Conservation (phyloP, 305 asterid genomes). For the Solanum chacoense region DNA sequence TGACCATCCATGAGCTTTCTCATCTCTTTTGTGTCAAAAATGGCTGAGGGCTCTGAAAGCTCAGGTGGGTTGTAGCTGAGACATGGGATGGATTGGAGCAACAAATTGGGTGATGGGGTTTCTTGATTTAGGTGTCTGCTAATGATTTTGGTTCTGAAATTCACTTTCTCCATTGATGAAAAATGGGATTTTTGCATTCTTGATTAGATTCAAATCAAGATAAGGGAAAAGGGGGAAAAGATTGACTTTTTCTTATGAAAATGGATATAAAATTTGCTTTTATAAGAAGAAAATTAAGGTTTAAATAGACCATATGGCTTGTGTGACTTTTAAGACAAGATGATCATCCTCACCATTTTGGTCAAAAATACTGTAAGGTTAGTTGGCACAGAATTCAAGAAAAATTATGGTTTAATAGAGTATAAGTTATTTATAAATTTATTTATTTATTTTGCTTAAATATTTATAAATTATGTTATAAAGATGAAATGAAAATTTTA, state of each 20-base stretch:
- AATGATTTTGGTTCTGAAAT: slow-evolving; percentile 59
- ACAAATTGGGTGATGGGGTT: slow-evolving; percentile 7
- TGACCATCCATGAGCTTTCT: slow-evolving; percentile 70
- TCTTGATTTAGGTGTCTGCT: slow-evolving; percentile 43
- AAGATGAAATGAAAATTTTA: fast-evolving
- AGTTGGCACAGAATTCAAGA: background rate
- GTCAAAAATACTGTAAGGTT: background rate
- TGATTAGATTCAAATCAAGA: background rate
- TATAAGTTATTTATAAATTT: background rate
- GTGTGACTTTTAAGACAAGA: background rate
- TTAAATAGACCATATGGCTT: background rate
- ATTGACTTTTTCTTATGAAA: background rate
- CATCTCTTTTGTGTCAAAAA: slow-evolving; percentile 57
- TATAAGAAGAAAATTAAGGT: background rate
- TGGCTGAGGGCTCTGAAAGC: slow-evolving; percentile 29
- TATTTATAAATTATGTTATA: too few species aligned
- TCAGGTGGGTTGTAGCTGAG: slow-evolving; percentile 80
- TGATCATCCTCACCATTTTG: background rate
- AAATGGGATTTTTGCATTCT: background rate
- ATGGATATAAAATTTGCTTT: too few species aligned
- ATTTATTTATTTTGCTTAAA: too few species aligned
- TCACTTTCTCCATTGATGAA: slow-evolving; percentile 40
- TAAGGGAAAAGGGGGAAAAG: background rate
- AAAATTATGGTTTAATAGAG: background rate
- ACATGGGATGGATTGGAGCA: slow-evolving; percentile 44